phyloP scores from a whole-genome alignment of 345 rosid species.

The Eucalyptus albens region DNA sequence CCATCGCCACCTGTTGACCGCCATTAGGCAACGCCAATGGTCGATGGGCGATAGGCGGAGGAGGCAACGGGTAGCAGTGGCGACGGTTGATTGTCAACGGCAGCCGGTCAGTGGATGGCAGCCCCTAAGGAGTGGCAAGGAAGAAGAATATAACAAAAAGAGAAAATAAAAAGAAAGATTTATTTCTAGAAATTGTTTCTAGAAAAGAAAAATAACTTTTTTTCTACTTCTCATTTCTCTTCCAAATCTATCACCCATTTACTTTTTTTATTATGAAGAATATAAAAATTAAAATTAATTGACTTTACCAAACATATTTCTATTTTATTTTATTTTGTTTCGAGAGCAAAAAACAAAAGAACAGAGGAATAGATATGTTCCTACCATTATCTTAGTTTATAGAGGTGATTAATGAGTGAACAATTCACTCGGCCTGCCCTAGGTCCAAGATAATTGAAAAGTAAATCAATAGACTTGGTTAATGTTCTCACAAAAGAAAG shows the following conservation, averaged over 20 bases:
- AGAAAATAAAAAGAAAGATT: too few relatives aligned
- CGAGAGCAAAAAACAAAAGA: too few relatives aligned
- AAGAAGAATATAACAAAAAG: too few relatives aligned
- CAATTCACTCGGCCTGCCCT: neutral
- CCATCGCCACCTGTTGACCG: rapidly evolving
- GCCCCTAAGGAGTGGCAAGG: rapidly evolving
- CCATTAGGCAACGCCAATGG: rapidly evolving
- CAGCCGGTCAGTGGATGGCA: rapidly evolving
- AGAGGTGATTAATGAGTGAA: neutral
- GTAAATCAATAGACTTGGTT: neutral
- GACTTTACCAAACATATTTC: rapidly evolving
- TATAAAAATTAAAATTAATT: too few relatives aligned
- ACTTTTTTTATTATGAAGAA: too few relatives aligned
- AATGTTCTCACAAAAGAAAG: neutral
- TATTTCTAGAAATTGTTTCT: too few relatives aligned
- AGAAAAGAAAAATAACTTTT: rapidly evolving
- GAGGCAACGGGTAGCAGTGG: rapidly evolving
- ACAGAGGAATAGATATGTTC: too few relatives aligned
- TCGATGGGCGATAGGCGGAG: rapidly evolving
- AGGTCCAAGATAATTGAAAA: neutral
- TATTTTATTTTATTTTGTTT: too few relatives aligned
- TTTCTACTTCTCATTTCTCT: too few relatives aligned
- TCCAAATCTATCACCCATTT: too few relatives aligned
- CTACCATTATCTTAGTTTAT: neutral
- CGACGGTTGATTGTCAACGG: rapidly evolving